Evolutionary conservation across 129 eudicot species (phyloP).

Genomic region (Erigeron canadensis): DNA sequence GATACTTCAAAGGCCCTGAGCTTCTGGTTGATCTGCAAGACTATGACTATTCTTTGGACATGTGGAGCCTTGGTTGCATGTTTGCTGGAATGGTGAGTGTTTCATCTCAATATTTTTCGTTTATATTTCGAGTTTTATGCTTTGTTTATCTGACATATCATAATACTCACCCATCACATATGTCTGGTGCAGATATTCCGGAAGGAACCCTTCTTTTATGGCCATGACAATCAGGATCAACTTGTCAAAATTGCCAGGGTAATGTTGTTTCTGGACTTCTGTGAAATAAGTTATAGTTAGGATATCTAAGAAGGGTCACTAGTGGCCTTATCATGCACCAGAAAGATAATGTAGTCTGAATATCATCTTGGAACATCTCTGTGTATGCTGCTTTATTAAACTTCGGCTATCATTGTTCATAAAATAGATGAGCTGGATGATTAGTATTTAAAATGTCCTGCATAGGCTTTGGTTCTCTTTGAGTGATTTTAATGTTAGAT

Average conservation of each 20-base stretch:
- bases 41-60: conserved; percentile 93
- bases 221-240: conserved; percentile 98
- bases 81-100: conserved; percentile 97
- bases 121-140: neutral
- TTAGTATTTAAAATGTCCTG: too few species aligned
- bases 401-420: too few species aligned
- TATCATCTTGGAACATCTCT: neutral
- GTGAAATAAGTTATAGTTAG: conserved; percentile 1
- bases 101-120: neutral
- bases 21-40: conserved; percentile 99
- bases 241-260: conserved; percentile 99
- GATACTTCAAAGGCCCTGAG: conserved; percentile 99
- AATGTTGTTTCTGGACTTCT: conserved; percentile 13
- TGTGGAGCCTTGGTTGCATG: conserved; percentile 99
- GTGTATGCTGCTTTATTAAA: too few species aligned
- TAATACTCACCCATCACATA: neutral
- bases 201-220: conserved; percentile 99
- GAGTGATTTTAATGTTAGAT: neutral
- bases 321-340: neutral
- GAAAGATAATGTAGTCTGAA: neutral
- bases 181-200: conserved; percentile 73
- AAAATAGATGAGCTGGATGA: too few species aligned
- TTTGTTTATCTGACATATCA: neutral
- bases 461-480: neutral
- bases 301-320: conserved; percentile 2